Percentiles rank a stretch among this genome's conserved stretches.
These are phyloP conservation scores for Petunia axillaris DNA, from an alignment of 257 asterid species.

Conservation along the genomic window DNA sequence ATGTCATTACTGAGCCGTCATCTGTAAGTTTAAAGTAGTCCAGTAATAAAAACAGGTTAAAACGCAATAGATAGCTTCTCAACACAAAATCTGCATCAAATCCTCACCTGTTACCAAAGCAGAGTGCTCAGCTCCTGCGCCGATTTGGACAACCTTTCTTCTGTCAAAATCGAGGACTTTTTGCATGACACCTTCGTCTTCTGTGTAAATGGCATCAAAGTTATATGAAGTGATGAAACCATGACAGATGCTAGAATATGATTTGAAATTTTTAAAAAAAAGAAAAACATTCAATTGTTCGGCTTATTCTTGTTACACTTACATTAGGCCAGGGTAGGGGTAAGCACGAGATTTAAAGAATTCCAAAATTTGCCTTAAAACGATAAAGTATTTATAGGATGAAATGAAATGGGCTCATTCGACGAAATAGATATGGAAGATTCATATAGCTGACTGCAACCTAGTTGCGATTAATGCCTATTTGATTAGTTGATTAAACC, in stretches of 20 bases:
- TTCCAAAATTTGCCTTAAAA: background rate
- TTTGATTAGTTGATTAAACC: background rate
- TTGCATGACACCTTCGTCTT: constrained; percentile 36
- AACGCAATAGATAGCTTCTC: background rate
- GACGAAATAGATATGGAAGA: background rate
- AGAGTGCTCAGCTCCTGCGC: constrained; percentile 93
- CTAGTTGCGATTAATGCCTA: background rate
- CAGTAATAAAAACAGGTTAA: background rate
- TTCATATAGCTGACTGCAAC: background rate
- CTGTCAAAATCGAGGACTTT: constrained; percentile 39
- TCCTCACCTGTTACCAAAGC: constrained; percentile 71
- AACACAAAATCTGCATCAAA: background rate
- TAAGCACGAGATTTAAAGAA: background rate
- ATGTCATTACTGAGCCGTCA: constrained; percentile 68
- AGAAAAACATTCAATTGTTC: background rate
- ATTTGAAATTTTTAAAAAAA: background rate
- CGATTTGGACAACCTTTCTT: constrained; percentile 59
- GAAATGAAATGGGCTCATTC: background rate
- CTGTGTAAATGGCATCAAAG: constrained; percentile 9
- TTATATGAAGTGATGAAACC: background rate
- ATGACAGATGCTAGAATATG: background rate
- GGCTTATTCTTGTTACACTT: background rate
- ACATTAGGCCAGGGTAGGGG: background rate
- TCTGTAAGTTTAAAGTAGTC: constrained; percentile 42
- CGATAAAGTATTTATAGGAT: background rate